Evolutionary conservation across 2,329 filamentous ascomycete genomes (phyloP), one percentile per base, ranked within the genome.

Genomic region (Diaporthe destruens): DNA sequence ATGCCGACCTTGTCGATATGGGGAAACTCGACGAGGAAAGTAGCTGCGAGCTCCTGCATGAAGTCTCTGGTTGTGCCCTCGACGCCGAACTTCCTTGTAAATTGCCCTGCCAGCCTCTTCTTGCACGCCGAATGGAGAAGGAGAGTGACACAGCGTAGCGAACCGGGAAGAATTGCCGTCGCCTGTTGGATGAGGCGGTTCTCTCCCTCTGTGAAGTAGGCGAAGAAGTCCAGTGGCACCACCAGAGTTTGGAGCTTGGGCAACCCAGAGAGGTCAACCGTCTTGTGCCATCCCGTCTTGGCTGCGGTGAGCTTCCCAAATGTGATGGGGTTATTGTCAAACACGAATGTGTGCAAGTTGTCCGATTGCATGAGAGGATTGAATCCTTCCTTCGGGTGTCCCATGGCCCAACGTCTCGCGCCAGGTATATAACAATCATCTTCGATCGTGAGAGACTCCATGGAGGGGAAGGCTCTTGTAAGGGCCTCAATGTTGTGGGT

Each of bases 101-200:
- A 6, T 2, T 0, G 1, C 3, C 1, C 1, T 9, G n/a, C 12
- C 36, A 42, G 3, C n/a, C 4, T 16, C 34, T 11, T 8, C 11
- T 8, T 8, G 12, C 32, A 44, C 2, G 1, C 0, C 2, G 9
- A 1, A 47, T 63, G 6, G 1, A 65, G 20, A 36, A 65, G 42
- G 20, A 65, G 16, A 14, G 42, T 65, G 42, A 65, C 18, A 12
- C 12, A 12, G 25, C 59, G 44, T 0, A 65, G 42, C 12, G 59
- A 65, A 11, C 9, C 59, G 3, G 59, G 59, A 3, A 65, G 59
- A 1, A 23, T 6, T 9, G n/a, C 14, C 1, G 18, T 42, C 4
- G 11, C 5, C 6, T 20, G 20, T 2, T n/a, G 9, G 18, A 29
- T 20, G 18, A 2, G 25, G 2, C 9, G 18, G 14, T 32, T 5